These are phyloP conservation scores for Boletus edulis DNA, from an alignment of 768 basidiomycete genomes.

Conservation along the genomic window DNA sequence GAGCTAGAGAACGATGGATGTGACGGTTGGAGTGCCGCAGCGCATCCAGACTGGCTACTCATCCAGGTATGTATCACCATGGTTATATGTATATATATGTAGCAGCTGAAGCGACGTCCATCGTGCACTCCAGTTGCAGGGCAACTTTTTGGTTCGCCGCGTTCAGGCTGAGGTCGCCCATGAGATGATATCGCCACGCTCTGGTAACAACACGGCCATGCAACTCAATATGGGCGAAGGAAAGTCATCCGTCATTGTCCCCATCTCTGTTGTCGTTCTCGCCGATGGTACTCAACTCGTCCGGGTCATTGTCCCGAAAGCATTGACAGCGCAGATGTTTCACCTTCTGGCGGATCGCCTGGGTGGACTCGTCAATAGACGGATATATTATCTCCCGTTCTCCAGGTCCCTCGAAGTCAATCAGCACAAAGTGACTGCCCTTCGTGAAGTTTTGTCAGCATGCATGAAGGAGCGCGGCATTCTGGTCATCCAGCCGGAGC, in stretches of 20 bases:
- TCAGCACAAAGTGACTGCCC: conserved; percentile 10
- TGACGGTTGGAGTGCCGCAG: conserved; percentile 15
- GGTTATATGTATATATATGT: not conserved
- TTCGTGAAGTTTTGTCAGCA: conserved; percentile 34
- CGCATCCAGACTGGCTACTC: conserved; percentile 41
- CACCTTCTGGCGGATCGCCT: conserved; percentile 42
- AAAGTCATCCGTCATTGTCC: conserved; percentile 46
- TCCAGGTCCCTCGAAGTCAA: conserved; percentile 36
- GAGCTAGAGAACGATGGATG: conserved; percentile 26
- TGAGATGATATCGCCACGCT: conserved; percentile 46
- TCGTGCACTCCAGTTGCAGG: conserved; percentile 37
- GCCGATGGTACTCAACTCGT: conserved; percentile 43
- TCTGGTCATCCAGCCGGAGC: conserved; percentile 50
- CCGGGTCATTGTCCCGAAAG: conserved; percentile 48
- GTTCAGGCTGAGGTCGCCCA: conserved; percentile 41
- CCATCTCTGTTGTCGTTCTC: conserved; percentile 38
- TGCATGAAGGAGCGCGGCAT: conserved; percentile 42
- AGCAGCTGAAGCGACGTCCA: not conserved
- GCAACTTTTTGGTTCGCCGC: conserved; percentile 40
- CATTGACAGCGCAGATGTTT: conserved; percentile 47
- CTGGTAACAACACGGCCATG: conserved; percentile 35
- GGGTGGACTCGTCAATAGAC: conserved; percentile 43
- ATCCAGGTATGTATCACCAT: conserved; percentile 39
- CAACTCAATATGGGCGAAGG: conserved; percentile 63
- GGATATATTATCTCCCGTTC: conserved; percentile 49